phyloP scores from a whole-genome alignment of 306 rosid species.

The Quillaja saponaria region DNA sequence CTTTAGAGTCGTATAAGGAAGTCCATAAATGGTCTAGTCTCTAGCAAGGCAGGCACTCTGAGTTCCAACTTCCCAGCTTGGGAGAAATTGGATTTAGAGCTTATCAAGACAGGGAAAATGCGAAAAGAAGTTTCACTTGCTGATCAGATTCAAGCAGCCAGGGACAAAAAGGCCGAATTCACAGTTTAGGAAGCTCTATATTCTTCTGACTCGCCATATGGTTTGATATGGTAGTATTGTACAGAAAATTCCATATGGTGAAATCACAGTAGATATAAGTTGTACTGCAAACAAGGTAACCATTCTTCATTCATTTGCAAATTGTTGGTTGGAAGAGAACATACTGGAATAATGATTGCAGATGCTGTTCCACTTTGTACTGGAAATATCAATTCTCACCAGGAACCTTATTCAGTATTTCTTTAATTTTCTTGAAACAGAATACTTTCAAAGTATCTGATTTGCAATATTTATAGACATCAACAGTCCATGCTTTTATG shows the following conservation, averaged over 20 bases:
- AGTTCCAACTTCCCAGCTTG: conserved; percentile 38
- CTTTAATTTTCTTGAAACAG: not conserved
- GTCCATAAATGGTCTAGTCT: conserved; percentile 28
- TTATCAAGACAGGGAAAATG: conserved; percentile 55
- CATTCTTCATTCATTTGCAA: not conserved
- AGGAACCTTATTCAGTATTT: not conserved
- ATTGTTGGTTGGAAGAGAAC: conserved; percentile 11
- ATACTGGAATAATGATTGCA: not conserved
- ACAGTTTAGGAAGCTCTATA: conserved; percentile 23
- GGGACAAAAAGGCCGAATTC: conserved; percentile 47
- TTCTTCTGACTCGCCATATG: conserved; percentile 19
- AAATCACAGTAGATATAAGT: conserved; percentile 22
- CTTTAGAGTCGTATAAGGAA: conserved; percentile 50
- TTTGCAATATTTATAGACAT: too few species aligned
- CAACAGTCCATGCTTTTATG: too few species aligned
- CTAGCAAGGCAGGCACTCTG: conserved; percentile 34
- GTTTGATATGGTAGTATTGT: conserved; percentile 2
- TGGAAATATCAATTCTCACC: not conserved
- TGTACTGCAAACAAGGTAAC: conserved; percentile 22
- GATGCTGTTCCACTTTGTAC: conserved; percentile 2
- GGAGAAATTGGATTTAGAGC: conserved; percentile 67
- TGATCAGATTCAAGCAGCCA: conserved; percentile 78
- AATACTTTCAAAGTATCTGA: too few species aligned
- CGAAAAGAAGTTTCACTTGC: conserved; percentile 61
- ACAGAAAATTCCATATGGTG: conserved; percentile 25